Evolutionary conservation across 73 alveolate genomes (phyloP).

Genomic region (Stentor coeruleus): DNA sequence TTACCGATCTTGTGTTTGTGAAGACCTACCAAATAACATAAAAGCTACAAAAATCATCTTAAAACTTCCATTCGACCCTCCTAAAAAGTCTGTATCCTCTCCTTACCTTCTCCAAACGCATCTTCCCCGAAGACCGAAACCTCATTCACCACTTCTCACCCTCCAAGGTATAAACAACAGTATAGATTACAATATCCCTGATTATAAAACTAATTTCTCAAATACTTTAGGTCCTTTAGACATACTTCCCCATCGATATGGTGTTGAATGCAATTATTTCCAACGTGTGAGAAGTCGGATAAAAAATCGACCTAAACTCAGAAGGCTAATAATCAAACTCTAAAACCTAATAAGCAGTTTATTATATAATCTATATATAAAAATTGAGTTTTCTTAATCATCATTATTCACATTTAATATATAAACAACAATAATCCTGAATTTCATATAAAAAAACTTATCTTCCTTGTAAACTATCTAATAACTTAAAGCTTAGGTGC

Average conservation of each 20-base stretch:
- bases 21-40: neutral
- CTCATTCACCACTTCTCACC: neutral
- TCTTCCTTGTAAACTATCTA: no score
- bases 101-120: neutral
- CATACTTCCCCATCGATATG: neutral
- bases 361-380: no score
- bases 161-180: neutral
- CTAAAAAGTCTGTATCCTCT: neutral
- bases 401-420: no score
- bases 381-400: no score
- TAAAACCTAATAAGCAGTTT: no score
- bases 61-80: neutral
- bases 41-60: neutral
- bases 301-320: neutral
- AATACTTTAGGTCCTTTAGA: neutral
- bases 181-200: neutral
- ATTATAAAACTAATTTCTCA: neutral
- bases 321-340: neutral
- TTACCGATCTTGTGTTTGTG: no score
- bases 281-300: neutral
- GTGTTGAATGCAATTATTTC: neutral
- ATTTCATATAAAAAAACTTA: no score
- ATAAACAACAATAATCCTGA: no score
- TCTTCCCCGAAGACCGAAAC: neutral
- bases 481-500: constrained; percentile 6